Evolutionary conservation across 2,329 filamentous ascomycete species (phyloP), one percentile per base, ranked within the genome.

Genomic region (Penicillium glabrum): DNA sequence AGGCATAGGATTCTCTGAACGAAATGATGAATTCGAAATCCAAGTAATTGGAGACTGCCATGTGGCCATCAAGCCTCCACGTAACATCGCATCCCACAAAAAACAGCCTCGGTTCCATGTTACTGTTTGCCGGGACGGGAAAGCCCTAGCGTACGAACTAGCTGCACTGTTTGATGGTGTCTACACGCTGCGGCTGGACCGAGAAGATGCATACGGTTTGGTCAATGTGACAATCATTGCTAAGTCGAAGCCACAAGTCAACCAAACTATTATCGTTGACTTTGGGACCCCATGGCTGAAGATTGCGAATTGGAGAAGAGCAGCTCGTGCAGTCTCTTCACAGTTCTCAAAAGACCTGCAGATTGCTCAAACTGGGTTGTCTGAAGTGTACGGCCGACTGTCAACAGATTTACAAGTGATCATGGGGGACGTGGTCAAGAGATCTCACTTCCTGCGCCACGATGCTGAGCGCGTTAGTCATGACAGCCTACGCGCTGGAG

Each of bases 11-110:
- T 54, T 60, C 24, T 53, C 57, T 13, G 71, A 68, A 21, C 69
- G 73, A 16, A 69, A 71, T 3, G 73, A 76, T 39, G 68, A 70
- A 11, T 84, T 83, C 64, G 78, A 82, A 56, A 73, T 84, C n/a
- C 77, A 82, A 57, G 75, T 79, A n/a, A 75, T 83, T 59, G 81
- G 80, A 5, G 79, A 83, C 58, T 77, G 78, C 47, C 80, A 84
- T 62, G 78, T 85, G 54, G 69, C 82, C 44, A 74, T 85, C 49
- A 79, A 78, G 44, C 78, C 81, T 9, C 80, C 81, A 8, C 72
- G 73, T 31, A 73, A 72, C 24, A 72, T 81, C 54, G 61, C 69
- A 5, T 69, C 69, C 37, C 67, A 72, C 48, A 80, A 76, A 61
- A 82, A 77, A 62, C 74, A 75, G 16, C 74, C 75, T 14, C 77